Conservation (phyloP, 2,329 filamentous ascomycete genomes). For the Xylariaceae sp. region DNA sequence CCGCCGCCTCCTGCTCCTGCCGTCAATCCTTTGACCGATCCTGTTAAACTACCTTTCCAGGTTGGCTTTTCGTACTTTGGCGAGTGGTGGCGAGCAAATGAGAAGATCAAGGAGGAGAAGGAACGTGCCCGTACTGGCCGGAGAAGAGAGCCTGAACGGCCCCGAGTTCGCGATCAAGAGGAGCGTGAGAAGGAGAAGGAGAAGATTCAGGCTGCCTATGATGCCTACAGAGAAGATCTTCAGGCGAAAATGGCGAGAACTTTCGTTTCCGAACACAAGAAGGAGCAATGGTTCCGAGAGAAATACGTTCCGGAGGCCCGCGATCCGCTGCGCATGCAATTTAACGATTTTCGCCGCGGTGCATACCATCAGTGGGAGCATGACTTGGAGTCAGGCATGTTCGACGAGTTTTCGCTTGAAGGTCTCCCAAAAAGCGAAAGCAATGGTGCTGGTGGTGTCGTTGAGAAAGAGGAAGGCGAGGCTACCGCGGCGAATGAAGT, state of each 20-base stretch:
- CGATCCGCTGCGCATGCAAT: constrained; percentile 65
- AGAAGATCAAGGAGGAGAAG: constrained; percentile 76
- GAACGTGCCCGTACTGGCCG: constrained; percentile 66
- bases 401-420: constrained; percentile 92
- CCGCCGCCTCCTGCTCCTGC: constrained; percentile 42
- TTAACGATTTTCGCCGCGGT: constrained; percentile 73
- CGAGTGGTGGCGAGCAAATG: constrained; percentile 80
- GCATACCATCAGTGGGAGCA: constrained; percentile 84
- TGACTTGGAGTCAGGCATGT: constrained; percentile 76
- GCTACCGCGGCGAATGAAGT: constrained; percentile 88
- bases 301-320: constrained; percentile 82
- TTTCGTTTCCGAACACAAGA: constrained; percentile 89
- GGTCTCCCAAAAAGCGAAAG: constrained; percentile 90
- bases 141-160: constrained; percentile 57
- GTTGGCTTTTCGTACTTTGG: constrained; percentile 82
- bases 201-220: constrained; percentile 67
- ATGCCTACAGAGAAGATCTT: constrained; percentile 62
- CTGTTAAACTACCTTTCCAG: constrained; percentile 68
- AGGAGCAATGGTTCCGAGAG: constrained; percentile 97
- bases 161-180: constrained; percentile 64
- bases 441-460: constrained; percentile 75
- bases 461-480: constrained; percentile 95
- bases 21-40: constrained; percentile 66
- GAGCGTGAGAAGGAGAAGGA: constrained; percentile 74
- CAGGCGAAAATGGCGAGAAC: constrained; percentile 75